Percentiles rank a stretch among this genome's conserved stretches.
phyloP scores from a whole-genome alignment of 2,329 filamentous ascomycete species.

The Lojkania enalia region DNA sequence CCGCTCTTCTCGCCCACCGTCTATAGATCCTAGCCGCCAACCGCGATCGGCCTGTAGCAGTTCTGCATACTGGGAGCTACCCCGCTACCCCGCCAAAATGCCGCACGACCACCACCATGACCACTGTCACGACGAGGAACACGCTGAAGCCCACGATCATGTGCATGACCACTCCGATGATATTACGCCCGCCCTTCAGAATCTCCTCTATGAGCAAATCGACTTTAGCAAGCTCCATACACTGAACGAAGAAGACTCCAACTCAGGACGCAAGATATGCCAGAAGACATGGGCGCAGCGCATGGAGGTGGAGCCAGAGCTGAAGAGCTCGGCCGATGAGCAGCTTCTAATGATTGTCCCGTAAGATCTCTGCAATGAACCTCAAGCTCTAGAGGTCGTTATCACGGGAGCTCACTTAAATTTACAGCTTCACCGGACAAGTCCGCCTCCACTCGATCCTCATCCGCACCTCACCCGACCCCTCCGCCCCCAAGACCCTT shows the following conservation, averaged over 20 bases:
- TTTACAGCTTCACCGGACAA: constrained; percentile 93
- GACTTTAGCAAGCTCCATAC: constrained; percentile 84
- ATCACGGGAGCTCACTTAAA: too few species aligned
- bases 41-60: too few species aligned
- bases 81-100: constrained; percentile 23
- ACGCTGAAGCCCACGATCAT: constrained; percentile 59
- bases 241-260: constrained; percentile 74
- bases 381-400: too few species aligned
- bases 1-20: neutral
- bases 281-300: constrained; percentile 92
- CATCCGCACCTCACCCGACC: constrained; percentile 73
- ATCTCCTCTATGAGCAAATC: constrained; percentile 88
- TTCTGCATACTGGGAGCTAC: too few species aligned
- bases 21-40: too few species aligned
- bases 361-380: constrained; percentile 63
- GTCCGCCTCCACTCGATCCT: constrained; percentile 90
- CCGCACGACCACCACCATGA: constrained; percentile 35
- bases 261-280: constrained; percentile 73
- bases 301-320: constrained; percentile 69
- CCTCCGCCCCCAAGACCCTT: constrained; percentile 76
- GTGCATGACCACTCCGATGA: constrained; percentile 90
- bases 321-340: constrained; percentile 86
- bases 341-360: constrained; percentile 92
- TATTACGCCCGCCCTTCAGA: constrained; percentile 86
- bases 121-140: constrained; percentile 51